A percentile compares a stretch with the other conserved stretches of the same genome.
Evolutionary conservation across 192 early-diverging fungal species (phyloP).

Genomic region (Phlyctochytrium arcticum): DNA sequence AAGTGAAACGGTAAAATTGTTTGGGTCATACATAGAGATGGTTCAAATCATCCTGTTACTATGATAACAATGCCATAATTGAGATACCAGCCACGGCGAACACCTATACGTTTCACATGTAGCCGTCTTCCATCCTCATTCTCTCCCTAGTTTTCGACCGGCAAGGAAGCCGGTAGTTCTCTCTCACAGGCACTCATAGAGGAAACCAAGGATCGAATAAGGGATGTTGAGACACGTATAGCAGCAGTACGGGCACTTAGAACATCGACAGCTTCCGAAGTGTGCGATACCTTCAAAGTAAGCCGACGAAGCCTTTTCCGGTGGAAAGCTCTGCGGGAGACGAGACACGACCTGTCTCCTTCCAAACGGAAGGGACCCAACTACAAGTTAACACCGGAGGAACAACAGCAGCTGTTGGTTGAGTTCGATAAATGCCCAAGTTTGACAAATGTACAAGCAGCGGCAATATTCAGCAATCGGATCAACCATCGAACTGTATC

Average conservation of each 20-base stretch:
- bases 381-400: neutral
- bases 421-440: constrained; percentile 3
- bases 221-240: neutral
- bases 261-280: constrained; percentile 3
- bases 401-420: constrained; percentile 6
- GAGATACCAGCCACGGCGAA: no score
- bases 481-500: neutral
- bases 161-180: neutral
- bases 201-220: neutral
- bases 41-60: no score
- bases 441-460: neutral
- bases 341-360: neutral
- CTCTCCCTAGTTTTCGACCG: no score
- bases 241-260: constrained; percentile 1
- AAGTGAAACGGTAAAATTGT: no score
- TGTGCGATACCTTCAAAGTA: neutral
- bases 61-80: no score
- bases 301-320: constrained; percentile 6
- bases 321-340: constrained; percentile 3
- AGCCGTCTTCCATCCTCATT: no score
- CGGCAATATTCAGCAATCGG: neutral
- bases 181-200: constrained; percentile 7
- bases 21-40: no score
- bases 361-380: neutral
- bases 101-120: no score